A percentile compares a stretch with the other conserved stretches of the same genome.
Conservation (phyloP, 1,284 basidiomycete genomes). For the Lentinus polychrous region DNA sequence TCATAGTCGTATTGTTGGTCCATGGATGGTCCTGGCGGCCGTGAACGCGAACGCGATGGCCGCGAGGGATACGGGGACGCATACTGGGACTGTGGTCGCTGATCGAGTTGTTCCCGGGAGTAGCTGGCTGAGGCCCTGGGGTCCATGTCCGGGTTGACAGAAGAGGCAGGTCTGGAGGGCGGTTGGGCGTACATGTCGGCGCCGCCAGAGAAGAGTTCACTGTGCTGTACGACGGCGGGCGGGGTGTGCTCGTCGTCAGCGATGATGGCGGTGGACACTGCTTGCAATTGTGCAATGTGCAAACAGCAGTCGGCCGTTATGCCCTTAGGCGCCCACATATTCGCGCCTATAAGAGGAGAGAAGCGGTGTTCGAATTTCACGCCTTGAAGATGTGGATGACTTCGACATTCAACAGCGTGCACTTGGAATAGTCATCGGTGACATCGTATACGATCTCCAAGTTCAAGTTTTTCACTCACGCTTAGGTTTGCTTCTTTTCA, state of each 20-base stretch:
- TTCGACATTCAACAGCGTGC: no score
- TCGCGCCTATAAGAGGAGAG: no score
- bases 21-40: slow-evolving; percentile 14
- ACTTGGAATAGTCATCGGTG: no score
- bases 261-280: neutral
- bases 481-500: no score
- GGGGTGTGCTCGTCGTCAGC: neutral
- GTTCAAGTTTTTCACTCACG: no score
- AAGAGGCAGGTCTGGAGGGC: slow-evolving; percentile 29
- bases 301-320: no score
- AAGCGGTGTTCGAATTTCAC: no score
- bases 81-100: slow-evolving; percentile 19
- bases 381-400: no score
- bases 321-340: no score
- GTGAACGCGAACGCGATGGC: slow-evolving; percentile 13
- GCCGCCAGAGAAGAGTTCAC: neutral
- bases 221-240: neutral
- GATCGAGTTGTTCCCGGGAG: slow-evolving; percentile 4
- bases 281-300: no score
- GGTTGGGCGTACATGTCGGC: slow-evolving; percentile 26
- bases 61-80: slow-evolving; percentile 17
- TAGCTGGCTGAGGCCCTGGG: slow-evolving; percentile 10
- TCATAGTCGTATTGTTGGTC: slow-evolving; percentile 25
- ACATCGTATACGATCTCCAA: no score
- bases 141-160: slow-evolving; percentile 27